A percentile compares a stretch with the other conserved stretches of the same genome.
Evolutionary conservation across 257 asterid genomes (phyloP).

Genomic region (Mitragyna speciosa): DNA sequence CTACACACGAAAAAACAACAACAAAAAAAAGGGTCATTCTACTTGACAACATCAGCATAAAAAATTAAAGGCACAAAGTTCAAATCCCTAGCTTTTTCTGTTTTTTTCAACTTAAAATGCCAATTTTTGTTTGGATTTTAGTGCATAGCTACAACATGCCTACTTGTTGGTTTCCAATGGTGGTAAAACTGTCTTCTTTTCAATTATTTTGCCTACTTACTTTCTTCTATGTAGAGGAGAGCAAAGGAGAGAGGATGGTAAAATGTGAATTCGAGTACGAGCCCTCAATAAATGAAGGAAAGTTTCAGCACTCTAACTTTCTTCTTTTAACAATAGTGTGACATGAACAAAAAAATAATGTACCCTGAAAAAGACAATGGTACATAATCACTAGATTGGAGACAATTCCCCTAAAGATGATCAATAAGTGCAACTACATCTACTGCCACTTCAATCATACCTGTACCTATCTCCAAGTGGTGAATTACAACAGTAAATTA

Average conservation of each 20-base stretch:
- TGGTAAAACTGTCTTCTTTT: too few relatives aligned
- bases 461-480: background rate
- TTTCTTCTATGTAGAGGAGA: background rate
- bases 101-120: background rate
- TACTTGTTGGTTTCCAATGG: background rate
- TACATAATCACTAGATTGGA: background rate
- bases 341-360: background rate
- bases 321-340: too few relatives aligned
- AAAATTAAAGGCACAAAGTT: background rate
- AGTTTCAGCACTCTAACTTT: too few relatives aligned
- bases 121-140: background rate
- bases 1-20: too few relatives aligned
- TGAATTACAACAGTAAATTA: conserved; percentile 13
- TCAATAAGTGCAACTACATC: background rate
- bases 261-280: background rate
- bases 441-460: background rate
- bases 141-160: background rate
- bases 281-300: too few relatives aligned
- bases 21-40: too few relatives aligned
- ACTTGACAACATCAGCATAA: background rate
- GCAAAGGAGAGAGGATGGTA: background rate
- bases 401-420: background rate
- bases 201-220: background rate
- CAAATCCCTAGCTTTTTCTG: background rate
- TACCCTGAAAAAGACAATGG: background rate